Conservation (phyloP, 106 monocot genomes). For the Ottelia alismoides region DNA sequence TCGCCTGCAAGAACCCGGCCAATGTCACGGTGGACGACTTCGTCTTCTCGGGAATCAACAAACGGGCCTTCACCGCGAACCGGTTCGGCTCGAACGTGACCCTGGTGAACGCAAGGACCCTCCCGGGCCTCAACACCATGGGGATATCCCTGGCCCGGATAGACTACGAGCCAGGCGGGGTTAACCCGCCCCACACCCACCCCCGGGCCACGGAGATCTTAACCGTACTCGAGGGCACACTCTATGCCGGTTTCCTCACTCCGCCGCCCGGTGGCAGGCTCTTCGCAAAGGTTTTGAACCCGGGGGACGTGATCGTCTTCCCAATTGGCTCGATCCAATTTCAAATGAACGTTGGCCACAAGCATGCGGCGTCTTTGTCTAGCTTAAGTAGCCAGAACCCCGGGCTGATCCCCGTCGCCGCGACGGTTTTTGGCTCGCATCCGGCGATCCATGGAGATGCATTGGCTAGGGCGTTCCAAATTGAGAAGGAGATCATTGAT, state of each 20-base stretch:
- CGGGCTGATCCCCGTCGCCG: background rate
- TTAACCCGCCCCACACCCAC: slow-evolving; percentile 7
- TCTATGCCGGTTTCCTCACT: slow-evolving; percentile 8
- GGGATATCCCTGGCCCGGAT: slow-evolving; percentile 2
- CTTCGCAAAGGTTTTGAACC: background rate
- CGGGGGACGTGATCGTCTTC: slow-evolving; percentile 6
- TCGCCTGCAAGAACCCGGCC: slow-evolving; percentile 2
- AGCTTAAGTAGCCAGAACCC: slow-evolving; percentile 4
- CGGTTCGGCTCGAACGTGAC: background rate
- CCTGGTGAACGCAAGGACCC: background rate
- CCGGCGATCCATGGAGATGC: background rate
- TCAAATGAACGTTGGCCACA: background rate
- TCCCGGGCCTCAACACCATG: background rate
- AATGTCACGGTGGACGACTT: slow-evolving; percentile 3
- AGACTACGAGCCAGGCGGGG: background rate
- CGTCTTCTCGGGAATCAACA: background rate
- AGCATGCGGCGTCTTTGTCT: background rate
- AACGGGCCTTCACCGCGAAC: background rate
- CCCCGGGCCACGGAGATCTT: slow-evolving; percentile 5
- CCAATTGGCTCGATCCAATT: slow-evolving; percentile 5
- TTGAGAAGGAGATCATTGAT: background rate
- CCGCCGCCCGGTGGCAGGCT: background rate
- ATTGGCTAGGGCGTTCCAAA: slow-evolving; percentile 3
- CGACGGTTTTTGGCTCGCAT: background rate
- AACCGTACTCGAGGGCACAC: background rate